Evolutionary conservation across 768 basidiomycete species (phyloP).

Genomic region (Chalciporus sphaerocephalus): DNA sequence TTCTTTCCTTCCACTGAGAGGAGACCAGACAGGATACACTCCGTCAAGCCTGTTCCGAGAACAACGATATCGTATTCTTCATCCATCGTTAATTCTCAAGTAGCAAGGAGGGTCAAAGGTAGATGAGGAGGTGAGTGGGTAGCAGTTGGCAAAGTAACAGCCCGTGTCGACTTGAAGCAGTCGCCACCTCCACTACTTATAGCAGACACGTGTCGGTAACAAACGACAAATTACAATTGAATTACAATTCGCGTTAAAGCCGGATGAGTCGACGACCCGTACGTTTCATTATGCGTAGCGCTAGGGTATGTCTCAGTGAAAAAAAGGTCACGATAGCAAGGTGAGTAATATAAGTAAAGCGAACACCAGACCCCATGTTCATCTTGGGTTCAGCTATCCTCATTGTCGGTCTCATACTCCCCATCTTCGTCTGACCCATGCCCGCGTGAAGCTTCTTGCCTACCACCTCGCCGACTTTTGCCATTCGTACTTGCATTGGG

Average conservation of each 20-base stretch:
- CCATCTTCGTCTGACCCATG: constrained; percentile 16
- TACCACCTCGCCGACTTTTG: constrained; percentile 17
- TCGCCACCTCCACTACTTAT: constrained; percentile 24
- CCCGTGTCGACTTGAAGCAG: constrained; percentile 3
- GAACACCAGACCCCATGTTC: background rate
- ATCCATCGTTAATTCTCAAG: constrained; percentile 65
- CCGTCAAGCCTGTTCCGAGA: constrained; percentile 94
- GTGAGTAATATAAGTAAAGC: background rate
- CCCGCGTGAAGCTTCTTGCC: constrained; percentile 3
- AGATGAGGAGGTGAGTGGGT: constrained; percentile 7
- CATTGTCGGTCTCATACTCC: constrained; percentile 21
- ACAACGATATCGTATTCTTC: constrained; percentile 98
- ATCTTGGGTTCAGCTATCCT: constrained; percentile 3
- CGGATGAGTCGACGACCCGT: background rate
- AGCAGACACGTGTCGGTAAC: constrained; percentile 25
- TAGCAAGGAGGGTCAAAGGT: constrained; percentile 10
- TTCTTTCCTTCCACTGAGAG: constrained; percentile 99
- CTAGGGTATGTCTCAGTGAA: constrained; percentile 1
- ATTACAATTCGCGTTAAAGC: background rate
- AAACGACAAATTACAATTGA: constrained; percentile 8
- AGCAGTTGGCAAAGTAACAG: constrained; percentile 16
- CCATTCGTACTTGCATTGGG: constrained; percentile 7
- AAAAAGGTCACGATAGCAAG: constrained; percentile 2
- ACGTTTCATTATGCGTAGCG: constrained; percentile 9
- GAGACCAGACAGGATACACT: constrained; percentile 96